Evolutionary conservation across 768 basidiomycete genomes (phyloP).

Genomic region (Amyloporia xantha): DNA sequence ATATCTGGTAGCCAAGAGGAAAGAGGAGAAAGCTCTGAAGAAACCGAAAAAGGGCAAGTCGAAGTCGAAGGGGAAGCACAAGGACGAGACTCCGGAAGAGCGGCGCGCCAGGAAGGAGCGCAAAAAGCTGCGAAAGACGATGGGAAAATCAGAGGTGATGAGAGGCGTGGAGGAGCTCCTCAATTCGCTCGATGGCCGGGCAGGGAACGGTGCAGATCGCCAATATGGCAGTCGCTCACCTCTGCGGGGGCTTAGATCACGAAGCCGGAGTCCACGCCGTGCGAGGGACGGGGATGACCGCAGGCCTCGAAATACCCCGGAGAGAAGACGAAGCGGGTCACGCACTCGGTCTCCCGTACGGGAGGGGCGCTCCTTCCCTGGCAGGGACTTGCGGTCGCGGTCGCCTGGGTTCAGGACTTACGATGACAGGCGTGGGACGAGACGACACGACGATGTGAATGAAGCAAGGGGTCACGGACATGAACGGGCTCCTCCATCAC

Average conservation of each 20-base stretch:
- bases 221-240: slow-evolving; percentile 6
- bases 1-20: slow-evolving; percentile 72
- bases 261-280: slow-evolving; percentile 11
- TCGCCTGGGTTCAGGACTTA: neutral
- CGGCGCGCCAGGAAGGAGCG: slow-evolving; percentile 66
- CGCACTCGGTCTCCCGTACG: slow-evolving; percentile 1
- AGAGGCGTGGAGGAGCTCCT: slow-evolving; percentile 65
- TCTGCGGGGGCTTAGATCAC: slow-evolving; percentile 7
- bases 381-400: neutral
- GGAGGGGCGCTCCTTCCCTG: neutral
- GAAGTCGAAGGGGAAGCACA: slow-evolving; percentile 61
- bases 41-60: slow-evolving; percentile 53
- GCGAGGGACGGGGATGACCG: slow-evolving; percentile 5
- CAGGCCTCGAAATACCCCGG: slow-evolving; percentile 7
- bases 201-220: neutral
- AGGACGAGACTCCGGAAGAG: slow-evolving; percentile 77
- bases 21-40: slow-evolving; percentile 58
- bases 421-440: slow-evolving; percentile 3
- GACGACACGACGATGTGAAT: neutral
- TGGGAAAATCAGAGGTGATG: slow-evolving; percentile 51
- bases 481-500: neutral
- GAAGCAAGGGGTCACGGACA: neutral
- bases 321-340: slow-evolving; percentile 9
- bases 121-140: slow-evolving; percentile 60
- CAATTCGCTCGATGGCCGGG: slow-evolving; percentile 32